phyloP scores from a whole-genome alignment of 1,139 yeast genomes.

The Magnusiomyces magnusii region DNA sequence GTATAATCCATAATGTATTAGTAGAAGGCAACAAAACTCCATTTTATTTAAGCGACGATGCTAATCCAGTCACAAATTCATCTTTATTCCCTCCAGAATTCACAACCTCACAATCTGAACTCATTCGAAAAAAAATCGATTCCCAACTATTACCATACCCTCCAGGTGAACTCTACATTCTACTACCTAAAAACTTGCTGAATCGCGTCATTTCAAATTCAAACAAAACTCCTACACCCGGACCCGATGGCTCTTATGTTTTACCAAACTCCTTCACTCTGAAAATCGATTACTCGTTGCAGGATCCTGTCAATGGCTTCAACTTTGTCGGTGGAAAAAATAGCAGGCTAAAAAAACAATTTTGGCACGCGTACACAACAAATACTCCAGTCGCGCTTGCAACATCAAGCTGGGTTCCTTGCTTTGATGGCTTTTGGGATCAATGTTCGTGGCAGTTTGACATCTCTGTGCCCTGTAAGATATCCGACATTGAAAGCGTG shows the following conservation, averaged over 20 bases:
- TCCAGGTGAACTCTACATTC: conserved; percentile 62
- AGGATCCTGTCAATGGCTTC: conserved; percentile 68
- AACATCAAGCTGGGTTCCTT: conserved; percentile 95
- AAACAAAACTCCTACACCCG: conserved; percentile 30
- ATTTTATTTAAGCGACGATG: conserved; percentile 47
- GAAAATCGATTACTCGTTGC: conserved; percentile 57
- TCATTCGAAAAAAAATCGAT: conserved; percentile 11
- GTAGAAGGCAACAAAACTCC: conserved; percentile 52
- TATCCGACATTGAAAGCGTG: conserved; percentile 53
- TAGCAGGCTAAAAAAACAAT: conserved; percentile 32
- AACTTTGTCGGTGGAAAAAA: conserved; percentile 54
- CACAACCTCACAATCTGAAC: conserved; percentile 2
- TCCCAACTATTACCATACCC: conserved; percentile 31
- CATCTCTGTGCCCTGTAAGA: conserved; percentile 70
- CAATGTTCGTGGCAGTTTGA: conserved; percentile 90
- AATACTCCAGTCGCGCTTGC: conserved; percentile 73
- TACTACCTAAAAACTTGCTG: conserved; percentile 43
- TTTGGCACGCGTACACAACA: conserved; percentile 83
- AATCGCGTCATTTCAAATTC: conserved; percentile 42
- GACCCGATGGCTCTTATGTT: conserved; percentile 15
- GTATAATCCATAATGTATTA: conserved; percentile 53
- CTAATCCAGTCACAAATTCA: conserved; percentile 42
- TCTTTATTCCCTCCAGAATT: conserved; percentile 41
- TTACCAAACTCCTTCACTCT: conserved; percentile 50
- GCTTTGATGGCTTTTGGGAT: conserved; percentile 84